Conservation (phyloP, 192 early-diverging fungal genomes). For the Oehlia diaphana region DNA sequence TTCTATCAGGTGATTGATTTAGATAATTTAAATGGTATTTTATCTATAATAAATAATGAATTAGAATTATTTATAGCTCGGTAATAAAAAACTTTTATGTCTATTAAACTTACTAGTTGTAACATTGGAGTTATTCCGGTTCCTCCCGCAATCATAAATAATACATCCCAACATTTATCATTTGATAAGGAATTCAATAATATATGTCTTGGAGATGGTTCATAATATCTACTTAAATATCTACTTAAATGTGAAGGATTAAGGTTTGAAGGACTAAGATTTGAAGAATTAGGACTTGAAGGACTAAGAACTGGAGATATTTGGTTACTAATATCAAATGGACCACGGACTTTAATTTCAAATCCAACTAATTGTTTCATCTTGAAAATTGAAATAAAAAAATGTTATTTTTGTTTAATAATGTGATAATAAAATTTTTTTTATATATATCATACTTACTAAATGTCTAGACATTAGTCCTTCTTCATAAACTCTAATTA, state of each 20-base stretch:
- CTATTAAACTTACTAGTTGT: slow-evolving; percentile 4
- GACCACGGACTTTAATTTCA: slow-evolving; percentile 27
- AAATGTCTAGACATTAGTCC: slow-evolving; percentile 22
- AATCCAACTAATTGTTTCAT: slow-evolving; percentile 24
- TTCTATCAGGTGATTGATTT: background rate
- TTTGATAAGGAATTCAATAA: slow-evolving; percentile 11
- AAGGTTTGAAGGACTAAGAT: background rate
- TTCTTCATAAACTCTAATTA: slow-evolving; percentile 26
- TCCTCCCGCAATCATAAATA: slow-evolving; percentile 29
- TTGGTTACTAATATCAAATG: slow-evolving; percentile 15
- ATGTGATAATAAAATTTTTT: no score
- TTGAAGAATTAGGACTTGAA: background rate
- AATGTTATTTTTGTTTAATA: no score
- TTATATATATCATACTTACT: background rate
- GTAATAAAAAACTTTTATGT: background rate
- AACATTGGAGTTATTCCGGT: slow-evolving; percentile 27
- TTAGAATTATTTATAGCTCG: background rate
- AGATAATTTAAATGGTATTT: background rate
- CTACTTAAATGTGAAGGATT: background rate
- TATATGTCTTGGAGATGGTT: background rate
- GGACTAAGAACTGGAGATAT: background rate
- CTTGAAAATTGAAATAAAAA: background rate
- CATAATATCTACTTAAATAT: no score
- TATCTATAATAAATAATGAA: background rate
- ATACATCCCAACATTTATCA: slow-evolving; percentile 26